These are phyloP conservation scores for Tolypocladium sp. DNA, from an alignment of 2,329 filamentous ascomycete genomes.

Conservation along the genomic window DNA sequence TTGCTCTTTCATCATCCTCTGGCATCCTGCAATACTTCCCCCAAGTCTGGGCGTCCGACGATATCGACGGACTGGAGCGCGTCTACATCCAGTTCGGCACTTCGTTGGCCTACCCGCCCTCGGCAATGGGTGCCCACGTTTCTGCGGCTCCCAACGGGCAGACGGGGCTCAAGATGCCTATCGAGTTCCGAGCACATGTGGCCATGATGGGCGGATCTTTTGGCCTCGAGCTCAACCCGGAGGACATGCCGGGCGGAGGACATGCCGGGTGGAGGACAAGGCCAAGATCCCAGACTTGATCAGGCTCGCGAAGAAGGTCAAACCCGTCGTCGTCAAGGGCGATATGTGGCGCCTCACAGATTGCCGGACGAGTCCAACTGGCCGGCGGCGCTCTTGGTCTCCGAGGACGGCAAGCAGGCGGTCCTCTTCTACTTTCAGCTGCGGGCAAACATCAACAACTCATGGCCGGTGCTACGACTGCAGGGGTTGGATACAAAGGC, in stretches of 20 bases:
- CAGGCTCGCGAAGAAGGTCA: conserved; percentile 43
- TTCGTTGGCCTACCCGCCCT: conserved; percentile 52
- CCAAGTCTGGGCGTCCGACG: conserved; percentile 57
- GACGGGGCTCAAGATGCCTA: conserved; percentile 44
- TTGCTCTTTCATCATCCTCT: too few species aligned
- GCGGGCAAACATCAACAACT: conserved; percentile 38
- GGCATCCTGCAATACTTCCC: conserved; percentile 56
- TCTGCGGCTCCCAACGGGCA: too few species aligned
- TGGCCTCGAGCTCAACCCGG: conserved; percentile 51
- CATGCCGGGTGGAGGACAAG: conserved; percentile 43
- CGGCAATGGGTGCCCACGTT: conserved; percentile 58
- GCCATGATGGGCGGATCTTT: conserved; percentile 63
- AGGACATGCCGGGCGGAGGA: conserved; percentile 34
- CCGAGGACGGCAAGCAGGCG: conserved; percentile 31
- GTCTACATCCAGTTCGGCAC: conserved; percentile 56
- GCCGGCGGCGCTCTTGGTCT: conserved; percentile 52
- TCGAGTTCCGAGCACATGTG: conserved; percentile 54
- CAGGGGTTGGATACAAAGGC: conserved; percentile 47
- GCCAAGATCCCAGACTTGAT: conserved; percentile 45
- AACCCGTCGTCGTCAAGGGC: conserved; percentile 48
- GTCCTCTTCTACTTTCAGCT: conserved; percentile 56
- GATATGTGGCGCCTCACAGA: conserved; percentile 50
- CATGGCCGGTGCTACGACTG: conserved; percentile 39
- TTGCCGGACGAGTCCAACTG: conserved; percentile 51
- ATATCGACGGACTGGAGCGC: conserved; percentile 53